These are phyloP conservation scores for Paecilomyces fulvus DNA, from an alignment of 2,329 filamentous ascomycete genomes.

Conservation along the genomic window DNA sequence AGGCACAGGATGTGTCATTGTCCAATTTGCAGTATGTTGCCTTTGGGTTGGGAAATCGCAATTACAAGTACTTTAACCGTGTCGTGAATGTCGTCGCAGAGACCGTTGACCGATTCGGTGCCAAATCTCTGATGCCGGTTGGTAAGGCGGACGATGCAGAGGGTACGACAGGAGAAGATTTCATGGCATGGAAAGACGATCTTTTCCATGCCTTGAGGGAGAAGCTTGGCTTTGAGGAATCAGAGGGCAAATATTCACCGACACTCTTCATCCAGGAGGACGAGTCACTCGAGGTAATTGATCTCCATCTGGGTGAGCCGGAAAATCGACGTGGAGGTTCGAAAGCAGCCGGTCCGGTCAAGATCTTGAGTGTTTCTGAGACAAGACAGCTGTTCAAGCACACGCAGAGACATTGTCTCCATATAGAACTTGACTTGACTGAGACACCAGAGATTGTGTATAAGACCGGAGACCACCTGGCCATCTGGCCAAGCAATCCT, in stretches of 20 bases:
- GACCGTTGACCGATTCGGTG: slow-evolving; percentile 66
- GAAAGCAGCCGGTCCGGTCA: slow-evolving; percentile 68
- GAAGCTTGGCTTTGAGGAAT: slow-evolving; percentile 75
- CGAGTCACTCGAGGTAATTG: slow-evolving; percentile 59
- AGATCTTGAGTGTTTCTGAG: slow-evolving; percentile 71
- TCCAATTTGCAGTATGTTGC: slow-evolving; percentile 66
- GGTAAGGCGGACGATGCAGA: slow-evolving; percentile 90
- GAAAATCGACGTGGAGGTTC: slow-evolving; percentile 68
- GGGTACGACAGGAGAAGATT: slow-evolving; percentile 94
- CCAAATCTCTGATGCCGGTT: slow-evolving; percentile 65
- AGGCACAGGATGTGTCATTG: slow-evolving; percentile 63
- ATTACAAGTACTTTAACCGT: slow-evolving; percentile 93
- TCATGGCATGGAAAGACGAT: slow-evolving; percentile 89
- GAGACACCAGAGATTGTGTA: slow-evolving; percentile 72
- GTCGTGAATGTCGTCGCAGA: slow-evolving; percentile 83
- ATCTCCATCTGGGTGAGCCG: slow-evolving; percentile 82
- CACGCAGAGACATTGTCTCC: slow-evolving; percentile 76
- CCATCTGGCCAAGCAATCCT: slow-evolving; percentile 84
- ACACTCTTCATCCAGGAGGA: slow-evolving; percentile 68
- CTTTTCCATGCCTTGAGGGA: slow-evolving; percentile 75
- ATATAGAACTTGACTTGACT: slow-evolving; percentile 80
- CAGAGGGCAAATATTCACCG: slow-evolving; percentile 82
- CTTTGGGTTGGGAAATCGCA: slow-evolving; percentile 92
- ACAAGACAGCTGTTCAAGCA: slow-evolving; percentile 73
- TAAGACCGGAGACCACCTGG: slow-evolving; percentile 87